phyloP scores from a whole-genome alignment of 805 yeast genomes.

The Cyberlindnera mycetangii region DNA sequence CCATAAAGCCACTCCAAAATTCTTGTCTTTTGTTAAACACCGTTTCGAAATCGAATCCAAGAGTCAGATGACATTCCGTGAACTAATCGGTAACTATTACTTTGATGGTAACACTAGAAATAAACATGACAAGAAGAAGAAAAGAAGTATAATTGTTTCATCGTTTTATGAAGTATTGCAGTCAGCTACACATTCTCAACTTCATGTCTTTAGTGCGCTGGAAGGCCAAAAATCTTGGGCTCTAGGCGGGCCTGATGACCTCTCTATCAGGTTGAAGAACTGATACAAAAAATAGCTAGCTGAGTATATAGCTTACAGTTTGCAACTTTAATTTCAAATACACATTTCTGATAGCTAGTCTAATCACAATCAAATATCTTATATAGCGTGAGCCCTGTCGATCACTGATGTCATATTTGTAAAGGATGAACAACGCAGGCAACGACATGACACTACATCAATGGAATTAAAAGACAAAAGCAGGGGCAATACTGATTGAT shows the following conservation, averaged over 20 bases:
- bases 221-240: constrained; percentile 4
- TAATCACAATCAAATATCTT: too few relatives aligned
- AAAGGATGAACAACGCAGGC: background rate
- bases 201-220: constrained; percentile 8
- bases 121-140: constrained; percentile 2
- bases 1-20: constrained; percentile 19
- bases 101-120: background rate
- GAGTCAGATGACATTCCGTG: constrained; percentile 14
- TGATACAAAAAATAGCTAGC: background rate
- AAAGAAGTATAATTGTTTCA: constrained; percentile 20
- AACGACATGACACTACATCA: background rate
- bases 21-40: constrained; percentile 20
- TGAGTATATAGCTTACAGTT: too few relatives aligned
- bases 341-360: too few relatives aligned
- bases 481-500: constrained; percentile 1
- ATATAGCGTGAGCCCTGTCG: too few relatives aligned
- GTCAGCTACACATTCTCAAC: constrained; percentile 22
- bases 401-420: too few relatives aligned
- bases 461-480: background rate
- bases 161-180: constrained; percentile 29
- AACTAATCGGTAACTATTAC: constrained; percentile 14
- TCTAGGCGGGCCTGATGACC: constrained; percentile 13
- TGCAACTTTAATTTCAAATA: too few relatives aligned
- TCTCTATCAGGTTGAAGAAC: constrained; percentile 1
- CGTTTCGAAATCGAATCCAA: constrained; percentile 20